These are phyloP conservation scores for Nematodospora anomalae DNA, from an alignment of 1,139 yeast genomes.

Conservation along the genomic window DNA sequence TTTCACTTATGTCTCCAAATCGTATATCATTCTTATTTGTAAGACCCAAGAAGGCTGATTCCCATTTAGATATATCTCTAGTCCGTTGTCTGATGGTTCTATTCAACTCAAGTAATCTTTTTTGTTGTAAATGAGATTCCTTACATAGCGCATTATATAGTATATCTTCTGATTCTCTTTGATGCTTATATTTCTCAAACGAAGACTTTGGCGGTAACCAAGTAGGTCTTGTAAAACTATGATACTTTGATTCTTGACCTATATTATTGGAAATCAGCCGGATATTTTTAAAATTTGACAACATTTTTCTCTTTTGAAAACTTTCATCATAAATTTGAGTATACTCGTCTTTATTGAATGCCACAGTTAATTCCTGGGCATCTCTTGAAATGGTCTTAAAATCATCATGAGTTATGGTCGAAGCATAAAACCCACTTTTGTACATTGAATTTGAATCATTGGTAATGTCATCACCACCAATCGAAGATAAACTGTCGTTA, in stretches of 20 bases:
- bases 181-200: constrained; percentile 55
- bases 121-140: constrained; percentile 36
- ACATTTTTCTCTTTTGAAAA: constrained; percentile 32
- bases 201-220: constrained; percentile 67
- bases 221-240: constrained; percentile 59
- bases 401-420: constrained; percentile 9
- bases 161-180: constrained; percentile 52
- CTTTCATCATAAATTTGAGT: constrained; percentile 41
- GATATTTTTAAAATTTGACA: constrained; percentile 23
- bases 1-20: constrained; percentile 12
- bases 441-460: not conserved
- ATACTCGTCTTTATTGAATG: constrained; percentile 35
- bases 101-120: constrained; percentile 27
- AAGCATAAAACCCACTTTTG: not conserved
- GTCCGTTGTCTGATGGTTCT: constrained; percentile 27
- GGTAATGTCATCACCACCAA: constrained; percentile 17
- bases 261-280: not conserved
- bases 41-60: constrained; percentile 14
- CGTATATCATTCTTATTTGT: constrained; percentile 31
- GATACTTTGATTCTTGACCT: constrained; percentile 21
- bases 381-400: constrained; percentile 40
- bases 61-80: constrained; percentile 48
- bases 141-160: constrained; percentile 46
- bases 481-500: constrained; percentile 20
- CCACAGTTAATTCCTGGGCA: constrained; percentile 48